Conservation (phyloP, 352 stramenopile genomes). For the Phytophthora hybrid region DNA sequence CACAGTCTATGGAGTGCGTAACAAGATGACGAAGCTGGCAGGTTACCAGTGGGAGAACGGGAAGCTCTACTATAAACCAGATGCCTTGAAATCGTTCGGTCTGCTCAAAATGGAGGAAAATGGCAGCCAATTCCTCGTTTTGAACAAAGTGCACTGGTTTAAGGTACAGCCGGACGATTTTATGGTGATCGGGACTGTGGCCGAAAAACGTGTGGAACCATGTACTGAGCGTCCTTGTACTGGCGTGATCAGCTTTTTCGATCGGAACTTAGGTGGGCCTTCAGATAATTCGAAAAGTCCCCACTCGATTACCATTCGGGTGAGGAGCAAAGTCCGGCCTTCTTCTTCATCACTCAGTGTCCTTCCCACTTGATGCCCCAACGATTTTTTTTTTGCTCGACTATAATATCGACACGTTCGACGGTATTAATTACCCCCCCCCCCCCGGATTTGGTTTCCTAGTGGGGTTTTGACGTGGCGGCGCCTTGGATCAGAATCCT, state of each 20-base stretch:
- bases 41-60: slow-evolving; percentile 23
- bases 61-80: slow-evolving; percentile 12
- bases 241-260: slow-evolving; percentile 23
- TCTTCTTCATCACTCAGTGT: not conserved
- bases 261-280: slow-evolving; percentile 18
- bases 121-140: slow-evolving; percentile 25
- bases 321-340: not conserved
- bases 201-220: slow-evolving; percentile 4
- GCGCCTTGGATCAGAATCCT: too few species aligned
- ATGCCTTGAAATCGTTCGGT: slow-evolving; percentile 24
- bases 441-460: too few species aligned
- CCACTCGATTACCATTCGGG: not conserved
- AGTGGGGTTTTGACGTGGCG: too few species aligned
- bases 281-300: not conserved
- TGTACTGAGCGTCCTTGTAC: slow-evolving; percentile 21
- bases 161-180: slow-evolving; percentile 15
- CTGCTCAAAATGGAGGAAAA: slow-evolving; percentile 32
- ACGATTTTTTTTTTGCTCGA: not conserved
- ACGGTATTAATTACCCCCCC: too few species aligned
- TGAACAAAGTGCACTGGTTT: slow-evolving; percentile 25
- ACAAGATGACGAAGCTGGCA: slow-evolving; percentile 15
- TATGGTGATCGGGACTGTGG: slow-evolving; percentile 20
- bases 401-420: too few species aligned
- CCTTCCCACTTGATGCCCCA: not conserved
- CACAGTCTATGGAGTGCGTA: not conserved